These are phyloP conservation scores for Naganishia antarctica DNA, from an alignment of 768 basidiomycete genomes.

Conservation along the genomic window DNA sequence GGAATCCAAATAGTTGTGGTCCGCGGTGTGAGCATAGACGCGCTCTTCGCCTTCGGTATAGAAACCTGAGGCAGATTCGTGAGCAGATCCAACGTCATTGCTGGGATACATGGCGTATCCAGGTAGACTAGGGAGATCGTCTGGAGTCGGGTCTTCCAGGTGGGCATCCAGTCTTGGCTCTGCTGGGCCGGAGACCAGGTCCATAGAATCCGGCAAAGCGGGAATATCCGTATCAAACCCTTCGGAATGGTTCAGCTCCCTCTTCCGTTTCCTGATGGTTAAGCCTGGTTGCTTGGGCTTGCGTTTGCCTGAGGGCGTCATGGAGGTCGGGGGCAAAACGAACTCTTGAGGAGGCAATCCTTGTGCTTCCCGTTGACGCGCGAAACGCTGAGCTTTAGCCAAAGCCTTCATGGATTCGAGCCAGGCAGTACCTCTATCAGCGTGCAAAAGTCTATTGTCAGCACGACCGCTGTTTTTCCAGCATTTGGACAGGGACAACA, in stretches of 20 bases:
- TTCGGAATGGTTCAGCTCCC: not conserved
- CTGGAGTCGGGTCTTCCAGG: not conserved
- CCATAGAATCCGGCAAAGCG: conserved; percentile 16
- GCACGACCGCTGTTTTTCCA: no score
- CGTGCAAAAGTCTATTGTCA: no score
- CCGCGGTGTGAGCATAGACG: conserved; percentile 1
- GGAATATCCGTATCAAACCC: conserved; percentile 12
- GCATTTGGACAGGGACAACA: not conserved
- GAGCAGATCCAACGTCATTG: conserved; percentile 13
- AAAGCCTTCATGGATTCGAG: conserved; percentile 29
- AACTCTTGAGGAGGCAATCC: conserved; percentile 26
- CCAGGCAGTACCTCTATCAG: conserved; percentile 21
- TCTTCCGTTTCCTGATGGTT: conserved; percentile 3
- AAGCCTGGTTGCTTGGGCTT: conserved; percentile 8
- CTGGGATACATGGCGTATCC: conserved; percentile 20
- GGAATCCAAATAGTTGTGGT: conserved; percentile 4
- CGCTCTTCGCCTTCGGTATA: conserved; percentile 17
- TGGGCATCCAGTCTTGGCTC: conserved; percentile 1
- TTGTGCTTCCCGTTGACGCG: conserved; percentile 18
- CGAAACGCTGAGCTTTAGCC: conserved; percentile 24
- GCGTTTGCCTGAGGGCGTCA: conserved; percentile 18
- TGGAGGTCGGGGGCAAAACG: conserved; percentile 26
- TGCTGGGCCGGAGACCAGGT: conserved; percentile 2
- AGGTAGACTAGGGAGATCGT: conserved; percentile 16
- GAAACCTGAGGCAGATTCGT: not conserved